phyloP scores from a whole-genome alignment of 2,329 filamentous ascomycete species.

The Aaosphaeria pasadenensis region DNA sequence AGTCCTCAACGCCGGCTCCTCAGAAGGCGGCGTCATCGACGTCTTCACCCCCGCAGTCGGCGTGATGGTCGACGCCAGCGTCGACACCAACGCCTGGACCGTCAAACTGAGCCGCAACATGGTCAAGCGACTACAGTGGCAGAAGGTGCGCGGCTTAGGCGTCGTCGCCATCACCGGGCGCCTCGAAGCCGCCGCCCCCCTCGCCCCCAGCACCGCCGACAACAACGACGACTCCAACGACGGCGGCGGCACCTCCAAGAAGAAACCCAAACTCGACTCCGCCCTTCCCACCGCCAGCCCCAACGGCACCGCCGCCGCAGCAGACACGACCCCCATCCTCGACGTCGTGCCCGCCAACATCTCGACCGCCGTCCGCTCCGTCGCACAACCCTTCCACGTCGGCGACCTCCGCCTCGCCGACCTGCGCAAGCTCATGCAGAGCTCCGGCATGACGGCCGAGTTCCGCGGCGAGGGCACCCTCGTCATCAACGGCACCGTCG shows the following conservation, averaged over 20 bases:
- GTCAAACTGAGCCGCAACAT: slow-evolving; percentile 84
- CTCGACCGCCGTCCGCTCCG: slow-evolving; percentile 70
- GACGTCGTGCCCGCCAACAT: slow-evolving; percentile 60
- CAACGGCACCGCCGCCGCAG: slow-evolving; percentile 37
- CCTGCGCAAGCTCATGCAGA: slow-evolving; percentile 78
- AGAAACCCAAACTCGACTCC: slow-evolving; percentile 47
- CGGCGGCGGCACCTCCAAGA: slow-evolving; percentile 43
- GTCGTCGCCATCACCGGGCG: slow-evolving; percentile 89
- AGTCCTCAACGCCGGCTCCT: slow-evolving; percentile 52
- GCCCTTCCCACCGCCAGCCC: slow-evolving; percentile 32
- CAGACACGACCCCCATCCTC: slow-evolving; percentile 47
- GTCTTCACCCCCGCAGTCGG: slow-evolving; percentile 83
- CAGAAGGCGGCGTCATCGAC: slow-evolving; percentile 48
- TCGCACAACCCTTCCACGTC: slow-evolving; percentile 86
- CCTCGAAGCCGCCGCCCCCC: slow-evolving; percentile 51
- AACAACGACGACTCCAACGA: slow-evolving; percentile 15
- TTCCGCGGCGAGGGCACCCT: slow-evolving; percentile 91
- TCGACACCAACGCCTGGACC: slow-evolving; percentile 96
- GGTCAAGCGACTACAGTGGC: slow-evolving; percentile 87
- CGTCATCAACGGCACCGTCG: slow-evolving; percentile 82
- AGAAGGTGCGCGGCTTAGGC: slow-evolving; percentile 83
- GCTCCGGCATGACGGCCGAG: slow-evolving; percentile 80
- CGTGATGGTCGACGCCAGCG: slow-evolving; percentile 77
- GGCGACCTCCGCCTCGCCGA: slow-evolving; percentile 89
- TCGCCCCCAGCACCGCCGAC: slow-evolving; percentile 37